These are phyloP conservation scores for Acanthamoeba sp. DNA, from an alignment of 208 protist genomes.

Conservation along the genomic window DNA sequence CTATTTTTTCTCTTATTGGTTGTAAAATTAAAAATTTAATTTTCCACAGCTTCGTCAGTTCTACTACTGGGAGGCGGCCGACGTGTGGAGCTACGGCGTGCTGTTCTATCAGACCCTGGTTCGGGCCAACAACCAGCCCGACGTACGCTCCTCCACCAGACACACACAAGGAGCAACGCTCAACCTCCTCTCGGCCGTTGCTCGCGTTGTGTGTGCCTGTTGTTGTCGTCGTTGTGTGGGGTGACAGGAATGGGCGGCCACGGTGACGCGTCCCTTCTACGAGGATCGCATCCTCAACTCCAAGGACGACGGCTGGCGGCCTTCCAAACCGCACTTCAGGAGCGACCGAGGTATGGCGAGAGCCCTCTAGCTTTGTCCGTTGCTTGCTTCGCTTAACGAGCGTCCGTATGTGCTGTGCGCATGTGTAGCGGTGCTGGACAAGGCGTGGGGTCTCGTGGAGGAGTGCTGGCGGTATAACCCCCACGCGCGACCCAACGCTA, in stretches of 20 bases:
- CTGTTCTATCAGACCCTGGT: constrained; percentile 9
- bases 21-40: too few species aligned
- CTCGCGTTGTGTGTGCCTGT: too few species aligned
- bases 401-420: background rate
- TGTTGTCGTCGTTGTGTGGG: too few species aligned
- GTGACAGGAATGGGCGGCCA: background rate
- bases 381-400: too few species aligned
- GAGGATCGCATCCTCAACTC: constrained; percentile 29
- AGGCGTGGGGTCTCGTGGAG: constrained; percentile 3
- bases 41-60: background rate
- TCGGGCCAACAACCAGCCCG: background rate
- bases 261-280: background rate
- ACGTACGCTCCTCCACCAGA: background rate
- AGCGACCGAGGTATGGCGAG: background rate
- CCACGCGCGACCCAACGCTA: background rate
- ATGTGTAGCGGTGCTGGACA: background rate
- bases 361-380: too few species aligned
- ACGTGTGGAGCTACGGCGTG: constrained; percentile 4
- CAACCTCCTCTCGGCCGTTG: too few species aligned
- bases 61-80: constrained; percentile 30
- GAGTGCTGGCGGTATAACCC: constrained; percentile 10
- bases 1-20: too few species aligned
- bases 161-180: background rate
- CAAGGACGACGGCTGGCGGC: background rate
- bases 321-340: background rate